Evolutionary conservation across 1,139 yeast species (phyloP).

Genomic region (Suzukiozyma palmioleophila): DNA sequence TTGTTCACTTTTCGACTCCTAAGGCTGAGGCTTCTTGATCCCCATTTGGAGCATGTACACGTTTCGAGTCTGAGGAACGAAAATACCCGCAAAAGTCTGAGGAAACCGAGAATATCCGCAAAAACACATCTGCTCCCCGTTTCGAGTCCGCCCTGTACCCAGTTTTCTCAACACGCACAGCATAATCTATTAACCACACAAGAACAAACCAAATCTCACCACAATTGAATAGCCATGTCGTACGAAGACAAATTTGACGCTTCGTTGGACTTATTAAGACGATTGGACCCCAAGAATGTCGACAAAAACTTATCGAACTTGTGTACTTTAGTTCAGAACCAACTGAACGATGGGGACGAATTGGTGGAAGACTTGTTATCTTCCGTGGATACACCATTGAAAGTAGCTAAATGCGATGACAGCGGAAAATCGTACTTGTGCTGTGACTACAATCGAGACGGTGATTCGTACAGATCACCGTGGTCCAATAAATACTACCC

Average conservation of each 20-base stretch:
- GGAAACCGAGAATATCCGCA: no score
- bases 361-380: slow-evolving; percentile 84
- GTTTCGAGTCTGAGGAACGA: no score
- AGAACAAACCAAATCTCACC: background rate
- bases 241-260: slow-evolving; percentile 75
- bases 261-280: slow-evolving; percentile 78
- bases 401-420: slow-evolving; percentile 50
- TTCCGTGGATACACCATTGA: slow-evolving; percentile 83
- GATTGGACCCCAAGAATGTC: slow-evolving; percentile 76
- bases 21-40: no score
- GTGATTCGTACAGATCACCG: slow-evolving; percentile 89
- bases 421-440: slow-evolving; percentile 69
- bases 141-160: no score
- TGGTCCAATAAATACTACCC: slow-evolving; percentile 85
- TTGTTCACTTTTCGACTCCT: no score
- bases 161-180: no score
- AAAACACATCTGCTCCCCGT: no score
- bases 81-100: no score
- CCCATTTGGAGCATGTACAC: no score
- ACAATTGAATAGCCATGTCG: slow-evolving; percentile 12
- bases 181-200: no score
- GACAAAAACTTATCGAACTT: slow-evolving; percentile 58
- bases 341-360: slow-evolving; percentile 30
- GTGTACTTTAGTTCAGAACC: slow-evolving; percentile 66
- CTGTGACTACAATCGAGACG: slow-evolving; percentile 94